Conservation (phyloP, 2,329 filamentous ascomycete genomes). For the Orbilia blumenaviensis region DNA sequence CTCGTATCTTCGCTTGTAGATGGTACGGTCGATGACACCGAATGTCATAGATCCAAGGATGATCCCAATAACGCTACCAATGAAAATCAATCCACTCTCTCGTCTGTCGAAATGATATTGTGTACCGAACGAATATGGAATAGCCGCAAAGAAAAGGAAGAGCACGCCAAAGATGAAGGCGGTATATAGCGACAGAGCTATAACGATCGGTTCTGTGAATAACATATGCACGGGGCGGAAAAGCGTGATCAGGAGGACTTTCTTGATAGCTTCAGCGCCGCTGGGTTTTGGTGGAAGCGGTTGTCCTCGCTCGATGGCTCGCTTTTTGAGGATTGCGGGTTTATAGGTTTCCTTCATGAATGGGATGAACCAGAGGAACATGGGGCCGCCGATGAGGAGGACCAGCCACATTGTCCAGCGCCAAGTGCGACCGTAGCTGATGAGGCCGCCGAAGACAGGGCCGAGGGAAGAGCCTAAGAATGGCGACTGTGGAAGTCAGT, state of each 20-base stretch:
- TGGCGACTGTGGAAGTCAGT: constrained; percentile 22
- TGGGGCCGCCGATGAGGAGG: constrained; percentile 72
- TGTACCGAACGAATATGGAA: constrained; percentile 56
- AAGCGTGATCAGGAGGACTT: constrained; percentile 74
- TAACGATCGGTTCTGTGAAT: constrained; percentile 75
- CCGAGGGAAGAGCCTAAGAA: constrained; percentile 53
- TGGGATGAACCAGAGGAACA: constrained; percentile 68
- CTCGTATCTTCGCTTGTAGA: constrained; percentile 54
- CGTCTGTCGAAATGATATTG: constrained; percentile 55
- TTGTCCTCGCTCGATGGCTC: constrained; percentile 68
- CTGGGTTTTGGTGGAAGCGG: constrained; percentile 63
- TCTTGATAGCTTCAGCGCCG: constrained; percentile 64
- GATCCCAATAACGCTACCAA: constrained; percentile 54
- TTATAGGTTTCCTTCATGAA: constrained; percentile 73
- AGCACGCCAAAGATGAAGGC: constrained; percentile 75
- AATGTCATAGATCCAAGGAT: constrained; percentile 55
- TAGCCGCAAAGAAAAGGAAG: constrained; percentile 72
- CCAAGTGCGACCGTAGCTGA: constrained; percentile 65
- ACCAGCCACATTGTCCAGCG: constrained; percentile 76
- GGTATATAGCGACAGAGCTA: constrained; percentile 75
- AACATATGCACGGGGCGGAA: constrained; percentile 78
- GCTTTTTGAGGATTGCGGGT: constrained; percentile 68
- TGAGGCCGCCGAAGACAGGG: constrained; percentile 57
- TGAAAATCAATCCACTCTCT: constrained; percentile 56
- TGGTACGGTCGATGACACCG: constrained; percentile 54